Evolutionary conservation across 148 eudicot species (phyloP).

Genomic region (Diospyros lotus): DNA sequence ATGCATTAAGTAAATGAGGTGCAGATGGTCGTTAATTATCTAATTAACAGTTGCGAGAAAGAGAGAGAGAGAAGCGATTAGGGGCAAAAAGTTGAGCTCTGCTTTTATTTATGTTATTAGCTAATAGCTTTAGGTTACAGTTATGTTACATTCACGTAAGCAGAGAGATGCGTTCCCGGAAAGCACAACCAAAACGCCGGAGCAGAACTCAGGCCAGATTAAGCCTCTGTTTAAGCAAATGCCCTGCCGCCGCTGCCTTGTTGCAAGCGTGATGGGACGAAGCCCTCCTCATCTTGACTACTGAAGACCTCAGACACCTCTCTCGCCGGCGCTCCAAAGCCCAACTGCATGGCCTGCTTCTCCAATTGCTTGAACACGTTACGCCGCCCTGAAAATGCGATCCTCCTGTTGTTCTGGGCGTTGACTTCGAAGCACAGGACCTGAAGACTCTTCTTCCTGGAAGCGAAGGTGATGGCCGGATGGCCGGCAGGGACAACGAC

Average conservation of each 20-base stretch:
- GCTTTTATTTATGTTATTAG: too few relatives aligned
- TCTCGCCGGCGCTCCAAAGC: slow-evolving; percentile 40
- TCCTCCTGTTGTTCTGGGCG: slow-evolving; percentile 40
- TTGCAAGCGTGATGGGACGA: slow-evolving; percentile 48
- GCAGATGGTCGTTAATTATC: too few relatives aligned
- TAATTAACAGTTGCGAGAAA: too few relatives aligned
- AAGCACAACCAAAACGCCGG: too few relatives aligned
- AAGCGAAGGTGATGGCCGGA: slow-evolving; percentile 59
- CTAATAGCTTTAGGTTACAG: too few relatives aligned
- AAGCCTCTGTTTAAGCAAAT: slow-evolving; percentile 5
- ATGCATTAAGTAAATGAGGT: too few relatives aligned
- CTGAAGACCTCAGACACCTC: slow-evolving; percentile 49
- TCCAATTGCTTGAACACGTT: slow-evolving; percentile 54
- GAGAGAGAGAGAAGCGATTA: too few relatives aligned
- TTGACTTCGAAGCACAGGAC: slow-evolving; percentile 56
- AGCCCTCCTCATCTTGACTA: slow-evolving; percentile 54
- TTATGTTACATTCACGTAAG: too few relatives aligned
- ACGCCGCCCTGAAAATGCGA: slow-evolving; percentile 55
- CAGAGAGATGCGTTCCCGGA: too few relatives aligned
- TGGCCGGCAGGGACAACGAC: slow-evolving; percentile 74
- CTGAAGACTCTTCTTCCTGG: slow-evolving; percentile 48
- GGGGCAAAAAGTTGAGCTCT: too few relatives aligned
- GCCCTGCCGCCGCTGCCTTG: slow-evolving; percentile 26
- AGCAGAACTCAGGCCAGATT: too few relatives aligned
- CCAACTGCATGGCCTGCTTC: slow-evolving; percentile 64